A percentile compares a stretch with the other conserved stretches of the same genome.
phyloP scores from a whole-genome alignment of 1,284 basidiomycete species.

The Microstroma glucosiphilum region DNA sequence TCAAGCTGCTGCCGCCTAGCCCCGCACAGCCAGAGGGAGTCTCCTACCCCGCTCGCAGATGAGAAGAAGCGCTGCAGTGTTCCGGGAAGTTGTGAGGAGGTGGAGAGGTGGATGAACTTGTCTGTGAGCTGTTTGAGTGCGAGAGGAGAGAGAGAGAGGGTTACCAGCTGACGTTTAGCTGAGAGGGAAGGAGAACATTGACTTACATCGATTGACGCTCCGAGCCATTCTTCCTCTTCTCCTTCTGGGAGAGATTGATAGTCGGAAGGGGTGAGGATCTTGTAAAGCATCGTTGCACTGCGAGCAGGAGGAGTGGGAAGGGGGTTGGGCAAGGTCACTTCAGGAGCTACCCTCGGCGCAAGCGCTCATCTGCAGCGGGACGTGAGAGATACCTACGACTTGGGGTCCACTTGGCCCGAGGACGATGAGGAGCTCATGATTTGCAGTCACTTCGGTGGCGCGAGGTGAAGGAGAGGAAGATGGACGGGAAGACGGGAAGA shows the following conservation, averaged over 20 bases:
- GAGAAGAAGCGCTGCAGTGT: conserved; percentile 37
- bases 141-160: no score
- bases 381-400: no score
- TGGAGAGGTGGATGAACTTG: conserved; percentile 41
- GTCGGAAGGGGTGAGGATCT: conserved; percentile 38
- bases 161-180: no score
- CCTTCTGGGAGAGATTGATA: conserved; percentile 21
- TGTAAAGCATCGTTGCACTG: conserved; percentile 30
- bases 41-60: conserved; percentile 17
- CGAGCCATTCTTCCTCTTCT: conserved; percentile 21
- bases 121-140: conserved; percentile 27
- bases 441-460: no score
- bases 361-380: no score
- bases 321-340: background rate
- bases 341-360: background rate
- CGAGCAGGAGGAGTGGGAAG: background rate
- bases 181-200: background rate
- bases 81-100: conserved; percentile 29
- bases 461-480: no score
- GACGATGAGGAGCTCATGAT: no score
- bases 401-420: no score
- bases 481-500: no score
- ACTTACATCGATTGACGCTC: conserved; percentile 37
- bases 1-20: background rate
- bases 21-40: background rate